Evolutionary conservation across 352 stramenopile species (phyloP), one percentile per base, ranked within the genome.

Genomic region (Globisporangium middletonii): DNA sequence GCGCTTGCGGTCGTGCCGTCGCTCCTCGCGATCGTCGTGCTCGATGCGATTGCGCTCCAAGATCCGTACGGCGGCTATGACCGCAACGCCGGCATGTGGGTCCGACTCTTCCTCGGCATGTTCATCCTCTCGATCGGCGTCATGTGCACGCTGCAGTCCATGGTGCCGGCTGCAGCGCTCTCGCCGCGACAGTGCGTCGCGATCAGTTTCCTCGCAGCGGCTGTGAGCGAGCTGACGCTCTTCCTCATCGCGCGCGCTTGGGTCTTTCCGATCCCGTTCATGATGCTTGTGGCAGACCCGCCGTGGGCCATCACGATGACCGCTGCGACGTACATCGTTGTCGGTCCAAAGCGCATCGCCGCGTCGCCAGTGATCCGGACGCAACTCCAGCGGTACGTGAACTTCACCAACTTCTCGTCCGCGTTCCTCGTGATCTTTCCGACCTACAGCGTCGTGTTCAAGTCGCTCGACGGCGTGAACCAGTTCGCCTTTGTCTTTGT

Each of bases 311-410:
- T 43, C 12, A 15, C 16, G 18, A 9, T 53, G 18, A 44, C 45
- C 28, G 68, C 53, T 35, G 33, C 60, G 0, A 38, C 64, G 6
- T 28, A 49, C 0, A 57, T 7, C 0, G 5, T 8, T 4, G 51
- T 59, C 44, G 54, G 54, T 3, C 23, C 19, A 4, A 52, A 52
- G 35, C 27, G 50, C 4, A 59, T 83, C 27, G 62, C 68, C 8
- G 28, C 59, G 28, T 27, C 42, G 2, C 60, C 55, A 0, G n/a
- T 38, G 9, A 49, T 49, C 30, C 45, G 55, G 28, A 6, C 15
- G 12, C 55, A 60, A 12, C n/a, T 60, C 13, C 16, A 38, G 12
- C 35, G 33, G 6, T 60, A 43, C 45, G 38, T 5, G 12, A 41
- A 28, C 9, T 42, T 41, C 18, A 38, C 53, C 19, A 55, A 43